phyloP scores from a whole-genome alignment of 2,329 filamentous ascomycete genomes.

The Fusarium sp. region DNA sequence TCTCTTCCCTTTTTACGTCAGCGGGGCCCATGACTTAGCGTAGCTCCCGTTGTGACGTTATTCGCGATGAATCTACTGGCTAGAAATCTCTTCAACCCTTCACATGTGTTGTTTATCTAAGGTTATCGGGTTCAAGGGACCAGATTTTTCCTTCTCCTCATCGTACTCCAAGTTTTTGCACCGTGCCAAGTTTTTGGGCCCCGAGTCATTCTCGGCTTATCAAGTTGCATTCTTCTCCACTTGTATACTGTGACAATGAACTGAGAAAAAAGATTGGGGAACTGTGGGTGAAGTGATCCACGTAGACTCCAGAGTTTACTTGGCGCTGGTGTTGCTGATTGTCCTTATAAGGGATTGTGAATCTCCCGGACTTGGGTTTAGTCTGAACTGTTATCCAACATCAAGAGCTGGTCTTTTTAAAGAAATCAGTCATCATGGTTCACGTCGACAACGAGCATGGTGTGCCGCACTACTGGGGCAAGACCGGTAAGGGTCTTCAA shows the following conservation, averaged over 20 bases:
- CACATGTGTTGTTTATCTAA: slow-evolving; percentile 25
- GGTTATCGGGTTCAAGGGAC: slow-evolving; percentile 11
- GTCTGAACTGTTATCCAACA: not conserved
- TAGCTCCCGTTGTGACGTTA: not conserved
- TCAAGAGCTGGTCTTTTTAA: not conserved
- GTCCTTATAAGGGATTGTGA: slow-evolving; percentile 24
- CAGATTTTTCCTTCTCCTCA: not conserved
- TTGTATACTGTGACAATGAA: slow-evolving; percentile 8
- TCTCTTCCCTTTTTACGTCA: slow-evolving; percentile 9
- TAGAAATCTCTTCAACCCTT: slow-evolving; percentile 1
- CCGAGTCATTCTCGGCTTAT: slow-evolving; percentile 22
- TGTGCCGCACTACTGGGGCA: slow-evolving; percentile 32
- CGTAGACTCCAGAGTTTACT: slow-evolving; percentile 23
- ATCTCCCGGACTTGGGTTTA: not conserved
- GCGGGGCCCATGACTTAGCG: slow-evolving; percentile 9
- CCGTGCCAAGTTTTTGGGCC: not conserved
- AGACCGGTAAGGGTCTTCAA: slow-evolving; percentile 28
- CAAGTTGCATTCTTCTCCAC: slow-evolving; percentile 3
- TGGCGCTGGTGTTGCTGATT: not conserved
- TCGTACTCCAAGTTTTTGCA: not conserved
- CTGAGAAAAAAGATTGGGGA: slow-evolving; percentile 10
- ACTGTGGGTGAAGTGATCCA: slow-evolving; percentile 10
- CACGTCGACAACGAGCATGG: slow-evolving; percentile 30
- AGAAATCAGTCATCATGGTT: slow-evolving; percentile 23
- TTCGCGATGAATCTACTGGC: not conserved